Evolutionary conservation across 257 asterid genomes (phyloP).

Genomic region (Jasminum sambac): DNA sequence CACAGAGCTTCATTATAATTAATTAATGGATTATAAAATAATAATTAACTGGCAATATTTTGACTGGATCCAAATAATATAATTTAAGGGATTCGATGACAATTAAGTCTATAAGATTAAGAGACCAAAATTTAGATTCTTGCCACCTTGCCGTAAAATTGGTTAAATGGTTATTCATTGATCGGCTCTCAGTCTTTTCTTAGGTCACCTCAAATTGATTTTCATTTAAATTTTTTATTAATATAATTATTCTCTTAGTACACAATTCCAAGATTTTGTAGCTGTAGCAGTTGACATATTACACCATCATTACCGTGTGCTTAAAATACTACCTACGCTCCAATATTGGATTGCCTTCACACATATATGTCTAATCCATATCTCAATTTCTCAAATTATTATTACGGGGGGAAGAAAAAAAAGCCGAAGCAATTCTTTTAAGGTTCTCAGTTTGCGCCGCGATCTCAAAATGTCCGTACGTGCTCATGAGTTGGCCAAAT

Average conservation of each 20-base stretch:
- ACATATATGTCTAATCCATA: neutral
- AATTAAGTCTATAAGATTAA: neutral
- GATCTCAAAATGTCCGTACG: too few species aligned
- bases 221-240: neutral
- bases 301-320: neutral
- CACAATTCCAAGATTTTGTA: neutral
- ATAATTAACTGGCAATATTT: neutral
- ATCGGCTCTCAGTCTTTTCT: neutral
- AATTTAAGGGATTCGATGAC: neutral
- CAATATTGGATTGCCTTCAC: neutral
- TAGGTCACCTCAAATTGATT: neutral
- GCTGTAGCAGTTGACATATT: neutral
- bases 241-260: neutral
- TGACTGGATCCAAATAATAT: neutral
- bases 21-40: neutral
- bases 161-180: too few species aligned
- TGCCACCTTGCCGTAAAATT: slow-evolving; percentile 4
- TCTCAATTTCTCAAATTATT: neutral
- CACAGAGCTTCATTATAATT: neutral
- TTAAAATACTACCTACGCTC: neutral
- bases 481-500: too few species aligned
- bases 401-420: too few species aligned
- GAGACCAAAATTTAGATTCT: neutral
- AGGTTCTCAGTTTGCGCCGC: too few species aligned
- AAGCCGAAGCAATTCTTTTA: too few species aligned